These are phyloP conservation scores for Globisporangium lucens DNA, from an alignment of 352 stramenopile genomes.

Conservation along the genomic window DNA sequence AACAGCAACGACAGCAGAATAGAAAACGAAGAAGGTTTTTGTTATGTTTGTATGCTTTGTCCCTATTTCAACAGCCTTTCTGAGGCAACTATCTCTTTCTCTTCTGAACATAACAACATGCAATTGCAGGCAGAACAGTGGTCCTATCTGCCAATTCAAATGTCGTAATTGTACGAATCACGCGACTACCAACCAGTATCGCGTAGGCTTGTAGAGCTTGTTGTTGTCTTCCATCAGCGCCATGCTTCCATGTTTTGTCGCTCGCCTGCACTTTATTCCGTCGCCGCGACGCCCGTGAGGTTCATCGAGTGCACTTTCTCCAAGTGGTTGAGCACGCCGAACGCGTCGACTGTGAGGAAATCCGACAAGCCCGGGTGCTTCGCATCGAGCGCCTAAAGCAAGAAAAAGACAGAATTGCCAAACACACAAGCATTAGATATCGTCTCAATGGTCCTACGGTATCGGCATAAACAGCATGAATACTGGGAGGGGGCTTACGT, in stretches of 20 bases:
- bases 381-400: conserved; percentile 56
- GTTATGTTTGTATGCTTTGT: background rate
- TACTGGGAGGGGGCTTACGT: conserved; percentile 27
- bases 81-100: background rate
- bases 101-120: background rate
- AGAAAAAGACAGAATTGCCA: background rate
- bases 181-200: background rate
- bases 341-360: conserved; percentile 83
- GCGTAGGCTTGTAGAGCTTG: background rate
- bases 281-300: conserved; percentile 19
- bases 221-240: background rate
- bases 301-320: conserved; percentile 84
- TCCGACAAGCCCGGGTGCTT: conserved; percentile 84
- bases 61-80: background rate
- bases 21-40: conserved; percentile 4
- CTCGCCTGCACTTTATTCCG: conserved; percentile 14
- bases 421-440: background rate
- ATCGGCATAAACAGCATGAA: background rate
- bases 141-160: background rate
- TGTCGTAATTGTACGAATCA: background rate
- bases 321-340: conserved; percentile 78
- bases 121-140: background rate
- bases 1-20: conserved; percentile 11
- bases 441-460: background rate
- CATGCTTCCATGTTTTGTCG: background rate